A percentile compares a stretch with the other conserved stretches of the same genome.
Evolutionary conservation across 2,329 filamentous ascomycete species (phyloP).

Genomic region (Colletotrichum euphorbiae): DNA sequence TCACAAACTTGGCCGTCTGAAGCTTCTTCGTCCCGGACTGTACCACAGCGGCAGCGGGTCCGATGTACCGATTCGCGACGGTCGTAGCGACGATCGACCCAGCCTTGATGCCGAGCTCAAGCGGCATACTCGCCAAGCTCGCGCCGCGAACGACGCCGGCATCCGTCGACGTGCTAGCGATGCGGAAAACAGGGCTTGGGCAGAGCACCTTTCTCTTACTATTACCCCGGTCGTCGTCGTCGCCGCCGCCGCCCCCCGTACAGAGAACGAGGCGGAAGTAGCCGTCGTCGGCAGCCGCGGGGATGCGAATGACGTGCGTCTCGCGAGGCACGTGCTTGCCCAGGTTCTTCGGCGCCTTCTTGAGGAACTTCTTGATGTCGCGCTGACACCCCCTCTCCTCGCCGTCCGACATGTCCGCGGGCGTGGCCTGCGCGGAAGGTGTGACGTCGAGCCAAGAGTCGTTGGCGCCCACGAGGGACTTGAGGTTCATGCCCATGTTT

Average conservation of each 20-base stretch:
- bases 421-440: constrained; percentile 60
- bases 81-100: constrained; percentile 62
- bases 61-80: constrained; percentile 57
- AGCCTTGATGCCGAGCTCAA: constrained; percentile 73
- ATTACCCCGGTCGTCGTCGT: constrained; percentile 39
- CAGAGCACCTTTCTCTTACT: constrained; percentile 69
- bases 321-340: constrained; percentile 67
- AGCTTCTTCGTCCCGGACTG: constrained; percentile 54
- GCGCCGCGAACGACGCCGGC: constrained; percentile 72
- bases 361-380: constrained; percentile 73
- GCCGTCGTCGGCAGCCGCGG: constrained; percentile 71
- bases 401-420: constrained; percentile 61
- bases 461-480: constrained; percentile 69
- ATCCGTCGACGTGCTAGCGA: constrained; percentile 74
- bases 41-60: constrained; percentile 50
- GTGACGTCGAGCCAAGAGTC: constrained; percentile 77
- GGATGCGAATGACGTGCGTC: constrained; percentile 74
- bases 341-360: constrained; percentile 61
- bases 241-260: constrained; percentile 53
- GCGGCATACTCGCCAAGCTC: constrained; percentile 71
- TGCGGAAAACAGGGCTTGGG: constrained; percentile 74
- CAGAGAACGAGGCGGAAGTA: constrained; percentile 77
- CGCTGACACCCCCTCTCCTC: constrained; percentile 77
- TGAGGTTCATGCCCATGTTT: constrained; percentile 74
- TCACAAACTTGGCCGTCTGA: constrained; percentile 9